These are phyloP conservation scores for Trichoderma cornu-damae DNA, from an alignment of 2,329 filamentous ascomycete genomes.

Conservation along the genomic window DNA sequence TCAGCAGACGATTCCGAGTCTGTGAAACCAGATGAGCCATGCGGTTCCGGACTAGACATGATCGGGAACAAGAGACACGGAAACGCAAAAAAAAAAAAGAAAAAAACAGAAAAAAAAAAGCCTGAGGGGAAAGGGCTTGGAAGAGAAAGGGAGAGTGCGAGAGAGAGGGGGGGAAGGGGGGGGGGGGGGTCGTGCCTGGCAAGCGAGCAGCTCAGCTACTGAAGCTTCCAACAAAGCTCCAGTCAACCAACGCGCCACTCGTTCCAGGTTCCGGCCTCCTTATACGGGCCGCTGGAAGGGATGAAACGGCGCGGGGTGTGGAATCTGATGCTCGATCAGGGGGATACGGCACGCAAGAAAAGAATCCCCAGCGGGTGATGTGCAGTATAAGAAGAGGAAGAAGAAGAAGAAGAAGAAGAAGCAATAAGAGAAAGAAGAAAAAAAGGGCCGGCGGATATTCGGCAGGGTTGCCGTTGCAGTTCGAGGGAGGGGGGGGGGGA, in stretches of 20 bases:
- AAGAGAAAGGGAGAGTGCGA: background rate
- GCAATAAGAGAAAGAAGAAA: constrained; percentile 1
- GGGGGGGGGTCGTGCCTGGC: constrained; percentile 20
- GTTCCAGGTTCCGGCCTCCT: constrained; percentile 19
- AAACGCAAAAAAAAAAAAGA: background rate
- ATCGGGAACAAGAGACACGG: background rate
- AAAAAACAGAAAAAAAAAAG: too few relatives aligned
- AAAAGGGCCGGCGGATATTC: background rate
- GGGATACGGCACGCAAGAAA: background rate
- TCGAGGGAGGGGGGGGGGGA: constrained; percentile 6
- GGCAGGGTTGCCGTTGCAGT: background rate
- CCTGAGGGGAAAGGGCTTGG: too few relatives aligned
- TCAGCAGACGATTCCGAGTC: constrained; percentile 25
- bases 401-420: background rate
- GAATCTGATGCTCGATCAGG: background rate
- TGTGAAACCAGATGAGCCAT: constrained; percentile 26
- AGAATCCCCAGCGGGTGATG: background rate
- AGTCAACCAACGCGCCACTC: constrained; percentile 23
- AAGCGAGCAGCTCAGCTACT: constrained; percentile 20
- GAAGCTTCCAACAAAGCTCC: constrained; percentile 22
- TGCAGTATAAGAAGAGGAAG: background rate
- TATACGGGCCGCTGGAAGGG: background rate
- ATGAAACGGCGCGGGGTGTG: background rate
- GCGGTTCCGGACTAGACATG: constrained; percentile 24
- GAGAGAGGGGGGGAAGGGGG: background rate